These are phyloP conservation scores for Suillus subluteus DNA, from an alignment of 768 basidiomycete species.

Conservation along the genomic window DNA sequence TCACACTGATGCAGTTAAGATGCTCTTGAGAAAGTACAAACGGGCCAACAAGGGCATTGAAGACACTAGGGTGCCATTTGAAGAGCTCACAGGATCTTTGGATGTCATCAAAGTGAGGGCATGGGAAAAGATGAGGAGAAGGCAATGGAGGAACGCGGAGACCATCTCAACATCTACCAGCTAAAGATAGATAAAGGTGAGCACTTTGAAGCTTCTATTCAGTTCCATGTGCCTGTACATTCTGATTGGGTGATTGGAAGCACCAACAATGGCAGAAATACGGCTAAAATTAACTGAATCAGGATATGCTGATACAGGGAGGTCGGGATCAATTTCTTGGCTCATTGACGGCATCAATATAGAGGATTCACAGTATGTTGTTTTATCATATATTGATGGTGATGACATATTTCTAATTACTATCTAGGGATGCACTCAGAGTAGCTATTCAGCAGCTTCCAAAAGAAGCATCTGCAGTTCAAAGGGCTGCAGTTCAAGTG, in stretches of 20 bases:
- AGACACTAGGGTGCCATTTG: constrained; percentile 6
- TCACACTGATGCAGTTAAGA: neutral
- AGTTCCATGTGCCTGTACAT: too few relatives aligned
- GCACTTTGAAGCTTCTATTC: neutral
- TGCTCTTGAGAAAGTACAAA: constrained; percentile 1
- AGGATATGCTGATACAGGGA: neutral
- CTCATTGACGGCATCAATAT: constrained; percentile 7
- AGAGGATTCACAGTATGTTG: constrained; percentile 10
- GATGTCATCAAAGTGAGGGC: neutral
- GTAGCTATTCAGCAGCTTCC: constrained; percentile 9
- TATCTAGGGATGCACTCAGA: constrained; percentile 5
- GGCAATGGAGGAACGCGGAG: neutral
- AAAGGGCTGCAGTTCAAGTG: neutral
- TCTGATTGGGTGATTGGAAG: neutral
- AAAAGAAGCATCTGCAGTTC: constrained; percentile 1
- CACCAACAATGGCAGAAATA: constrained; percentile 10
- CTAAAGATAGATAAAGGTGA: constrained; percentile 12
- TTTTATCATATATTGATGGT: too few relatives aligned
- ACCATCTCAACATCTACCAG: constrained; percentile 5
- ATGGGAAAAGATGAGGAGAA: constrained; percentile 3
- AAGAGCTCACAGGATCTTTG: constrained; percentile 6
- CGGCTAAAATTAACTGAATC: neutral
- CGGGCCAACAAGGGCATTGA: neutral
- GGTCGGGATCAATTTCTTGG: constrained; percentile 6
- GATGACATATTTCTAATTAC: too few relatives aligned